Base-by-base conservation (phyloP, 495 filamentous ascomycete genomes). In the Pyrenula massariospora region DNA sequence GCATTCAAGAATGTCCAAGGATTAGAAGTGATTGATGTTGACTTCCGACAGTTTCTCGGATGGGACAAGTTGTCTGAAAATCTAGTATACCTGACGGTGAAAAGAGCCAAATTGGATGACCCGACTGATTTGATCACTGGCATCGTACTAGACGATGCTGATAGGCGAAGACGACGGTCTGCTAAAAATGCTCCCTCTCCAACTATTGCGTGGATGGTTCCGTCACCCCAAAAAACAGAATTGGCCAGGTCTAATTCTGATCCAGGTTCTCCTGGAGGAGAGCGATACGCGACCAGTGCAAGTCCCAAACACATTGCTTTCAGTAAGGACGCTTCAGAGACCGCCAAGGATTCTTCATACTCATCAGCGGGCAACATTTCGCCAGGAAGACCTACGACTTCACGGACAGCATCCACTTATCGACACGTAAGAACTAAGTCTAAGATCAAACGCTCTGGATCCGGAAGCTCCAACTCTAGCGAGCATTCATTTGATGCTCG, bases 1-100 rank as follows among this genome's bases (percentile, higher is more conserved):
- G 85, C 87, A 23, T 97, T 98, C 79, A 97, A 98, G 75, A 98
- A 97, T 63, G 70, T 96, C 52, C 90, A 89, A 69, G 84, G 87
- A 10, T 76, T 98, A 61, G 93, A 97, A 70, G 89, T 98, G 49
- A 89, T 84, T 69, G 91, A 95, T 67, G 84, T 96, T 65, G 93
- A 97, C 70, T 95, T 94, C 65, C 84, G 93, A 59, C 91, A 95
- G 59, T 95, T 97, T 70, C 95, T 88, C 68, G 93, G 93, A 49
- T 98, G 93, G 93, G 93, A 97, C 69, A 81, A 85, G 57, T 65
- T 96, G 57, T 86, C 93, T 0, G 93, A 98, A 65, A 89, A 95
- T 70, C 77, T 97, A 51, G 82, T 90, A 56, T 92, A 88, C 57
- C 74, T 98, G 58, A 88, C 86, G n/a, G 76, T 98, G 59, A 96